Conservation (phyloP, 306 rosid genomes). For the Mucuna pruriens region DNA sequence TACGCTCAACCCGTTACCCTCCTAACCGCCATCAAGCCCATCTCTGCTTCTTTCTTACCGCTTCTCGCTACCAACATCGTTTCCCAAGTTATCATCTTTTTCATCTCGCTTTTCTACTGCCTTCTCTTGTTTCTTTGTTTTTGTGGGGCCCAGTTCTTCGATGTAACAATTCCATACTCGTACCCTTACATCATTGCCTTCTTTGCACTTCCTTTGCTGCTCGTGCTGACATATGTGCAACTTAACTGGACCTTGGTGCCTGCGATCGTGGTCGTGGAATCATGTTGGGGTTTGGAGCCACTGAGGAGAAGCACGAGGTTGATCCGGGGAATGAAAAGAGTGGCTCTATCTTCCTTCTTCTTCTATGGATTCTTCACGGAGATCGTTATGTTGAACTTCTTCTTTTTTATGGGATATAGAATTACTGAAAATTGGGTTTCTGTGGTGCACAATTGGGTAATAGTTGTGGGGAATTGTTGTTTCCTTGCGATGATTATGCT, state of each 20-base stretch:
- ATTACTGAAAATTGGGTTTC: not conserved
- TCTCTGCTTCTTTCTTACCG: conserved; percentile 48
- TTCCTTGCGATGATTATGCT: not conserved
- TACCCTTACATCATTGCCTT: not conserved
- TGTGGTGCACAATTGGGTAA: not conserved
- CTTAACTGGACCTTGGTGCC: not conserved
- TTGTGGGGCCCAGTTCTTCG: not conserved
- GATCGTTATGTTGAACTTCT: not conserved
- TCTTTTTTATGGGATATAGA: not conserved
- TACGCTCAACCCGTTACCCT: conserved; percentile 57
- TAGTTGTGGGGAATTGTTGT: not conserved
- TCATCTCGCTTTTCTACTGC: not conserved
- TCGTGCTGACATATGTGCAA: not conserved
- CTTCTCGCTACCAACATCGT: conserved; percentile 46
- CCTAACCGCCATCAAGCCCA: conserved; percentile 52
- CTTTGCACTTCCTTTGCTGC: not conserved
- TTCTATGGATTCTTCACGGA: not conserved
- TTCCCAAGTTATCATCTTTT: not conserved
- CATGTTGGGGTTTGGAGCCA: not conserved
- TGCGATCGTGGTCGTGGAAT: not conserved
- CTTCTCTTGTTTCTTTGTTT: conserved; percentile 26
- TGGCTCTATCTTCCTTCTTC: not conserved
- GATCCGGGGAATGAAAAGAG: not conserved
- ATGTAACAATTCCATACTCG: not conserved
- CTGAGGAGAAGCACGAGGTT: not conserved